Evolutionary conservation across 2,329 filamentous ascomycete species (phyloP), one percentile per base, ranked within the genome.

Genomic region (Septoria linicola): DNA sequence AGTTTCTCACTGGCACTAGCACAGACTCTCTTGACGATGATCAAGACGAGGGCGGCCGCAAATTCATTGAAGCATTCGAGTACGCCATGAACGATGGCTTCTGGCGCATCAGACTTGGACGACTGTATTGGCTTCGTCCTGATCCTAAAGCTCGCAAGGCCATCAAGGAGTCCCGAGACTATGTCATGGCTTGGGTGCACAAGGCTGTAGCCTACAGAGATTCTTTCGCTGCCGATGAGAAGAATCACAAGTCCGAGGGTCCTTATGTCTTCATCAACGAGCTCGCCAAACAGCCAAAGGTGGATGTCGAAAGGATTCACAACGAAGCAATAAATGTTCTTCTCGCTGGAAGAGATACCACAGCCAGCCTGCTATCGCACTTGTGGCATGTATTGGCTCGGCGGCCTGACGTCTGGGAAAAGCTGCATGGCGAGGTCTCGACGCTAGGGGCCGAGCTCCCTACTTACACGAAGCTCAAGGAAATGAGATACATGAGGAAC

Each of bases 1-100:
- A 84, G 32, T 84, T 87, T 51, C 68, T 88, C 4, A 82, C 87
- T 27, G 84, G 84, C 4, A 71, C 80, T 34, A 59, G 58, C 19
- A 58, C 59, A 2, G 50, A 55, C 14, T 58, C 59, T 6, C 48
- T 66, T 4, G 41, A 46, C n/a, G 37, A 46, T 10, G 47, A 56
- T 10, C 42, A 49, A 7, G 45, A 36, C 3, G 55, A 51, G n/a
- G 37, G 52, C 17, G 49, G 44, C 3, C 32, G 43, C 11, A 16
- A 34, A 8, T 54, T 60, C n/a, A 43, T 46, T 7, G 27, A 54
- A 14, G 53, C 54, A 6, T 55, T 61, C 14, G 55, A 60, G 7
- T 27, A 46, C 13, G 49, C 46, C n/a, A 46, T 60, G 48, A 31
- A 23, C 10, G 41, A 46, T 20, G 37, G 30, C 8, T 46, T 30